Conservation (phyloP, 1,284 basidiomycete genomes). For the Papiliotrema flavescens region DNA sequence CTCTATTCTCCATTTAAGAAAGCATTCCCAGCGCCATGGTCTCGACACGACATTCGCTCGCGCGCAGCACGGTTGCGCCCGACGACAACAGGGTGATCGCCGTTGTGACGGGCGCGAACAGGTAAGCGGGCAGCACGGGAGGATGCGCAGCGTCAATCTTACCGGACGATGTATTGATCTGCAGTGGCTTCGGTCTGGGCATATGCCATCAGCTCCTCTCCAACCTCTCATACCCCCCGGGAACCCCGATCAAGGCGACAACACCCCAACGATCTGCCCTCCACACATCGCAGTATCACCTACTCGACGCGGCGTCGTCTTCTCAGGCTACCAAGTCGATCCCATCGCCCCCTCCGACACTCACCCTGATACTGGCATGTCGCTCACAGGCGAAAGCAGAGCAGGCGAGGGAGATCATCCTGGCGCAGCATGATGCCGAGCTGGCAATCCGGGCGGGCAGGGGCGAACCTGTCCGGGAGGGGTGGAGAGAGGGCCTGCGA, state of each 20-base stretch:
- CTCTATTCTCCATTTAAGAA: neutral
- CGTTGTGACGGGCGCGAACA: conserved; percentile 66
- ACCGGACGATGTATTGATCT: neutral
- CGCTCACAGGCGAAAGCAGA: conserved; percentile 64
- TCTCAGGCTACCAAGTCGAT: conserved; percentile 8
- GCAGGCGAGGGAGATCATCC: conserved; percentile 58
- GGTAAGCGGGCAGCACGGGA: conserved; percentile 48
- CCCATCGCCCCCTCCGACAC: conserved; percentile 49
- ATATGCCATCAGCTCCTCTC: conserved; percentile 74
- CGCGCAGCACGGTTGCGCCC: neutral
- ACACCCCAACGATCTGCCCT: conserved; percentile 28
- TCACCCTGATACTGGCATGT: conserved; percentile 81
- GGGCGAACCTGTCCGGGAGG: conserved; percentile 47
- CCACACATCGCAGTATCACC: conserved; percentile 16
- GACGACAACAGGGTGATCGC: conserved; percentile 51
- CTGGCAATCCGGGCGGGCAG: conserved; percentile 46
- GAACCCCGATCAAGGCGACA: conserved; percentile 23
- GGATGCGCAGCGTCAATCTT: neutral
- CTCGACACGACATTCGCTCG: neutral
- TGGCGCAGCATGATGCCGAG: conserved; percentile 55
- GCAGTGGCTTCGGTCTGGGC: conserved; percentile 77
- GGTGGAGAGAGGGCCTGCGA: conserved; percentile 61
- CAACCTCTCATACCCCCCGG: conserved; percentile 56
- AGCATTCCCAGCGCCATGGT: conserved; percentile 1
- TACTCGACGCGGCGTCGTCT: conserved; percentile 36